Conservation (phyloP, 345 rosid genomes). For the Bretschneidera sinensis region DNA sequence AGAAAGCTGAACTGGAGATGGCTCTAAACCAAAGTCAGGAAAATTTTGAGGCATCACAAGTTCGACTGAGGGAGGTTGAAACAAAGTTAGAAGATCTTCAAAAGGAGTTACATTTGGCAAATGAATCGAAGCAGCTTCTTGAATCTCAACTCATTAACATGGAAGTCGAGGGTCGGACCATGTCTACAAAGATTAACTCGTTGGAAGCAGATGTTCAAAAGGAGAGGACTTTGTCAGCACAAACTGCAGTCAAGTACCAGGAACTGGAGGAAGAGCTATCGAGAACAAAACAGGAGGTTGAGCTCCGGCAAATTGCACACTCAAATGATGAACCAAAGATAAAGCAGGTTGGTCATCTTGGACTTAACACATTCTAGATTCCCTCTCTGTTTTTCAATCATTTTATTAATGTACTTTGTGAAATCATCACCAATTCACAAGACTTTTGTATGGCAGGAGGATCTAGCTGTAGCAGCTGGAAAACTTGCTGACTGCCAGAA, state of each 20-base stretch:
- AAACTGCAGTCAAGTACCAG: slow-evolving; percentile 48
- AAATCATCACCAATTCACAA: background rate
- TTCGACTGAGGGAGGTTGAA: slow-evolving; percentile 47
- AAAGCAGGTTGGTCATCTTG: slow-evolving; percentile 54
- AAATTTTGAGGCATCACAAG: slow-evolving; percentile 33
- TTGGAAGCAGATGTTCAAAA: slow-evolving; percentile 55
- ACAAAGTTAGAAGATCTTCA: slow-evolving; percentile 47
- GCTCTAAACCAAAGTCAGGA: slow-evolving; percentile 44
- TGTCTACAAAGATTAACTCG: slow-evolving; percentile 42
- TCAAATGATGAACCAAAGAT: slow-evolving; percentile 51
- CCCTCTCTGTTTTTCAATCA: background rate
- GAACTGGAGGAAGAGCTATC: slow-evolving; percentile 65
- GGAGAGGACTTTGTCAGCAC: slow-evolving; percentile 46
- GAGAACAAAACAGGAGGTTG: slow-evolving; percentile 41
- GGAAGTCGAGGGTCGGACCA: slow-evolving; percentile 45
- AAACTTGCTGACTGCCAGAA: slow-evolving; percentile 88
- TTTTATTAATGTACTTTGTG: background rate
- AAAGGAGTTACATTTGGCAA: slow-evolving; percentile 34
- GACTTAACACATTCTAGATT: background rate
- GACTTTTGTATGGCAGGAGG: slow-evolving; percentile 52
- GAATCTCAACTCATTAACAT: slow-evolving; percentile 48
- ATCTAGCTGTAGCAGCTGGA: slow-evolving; percentile 70
- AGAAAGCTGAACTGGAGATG: slow-evolving; percentile 54
- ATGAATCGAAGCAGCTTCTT: slow-evolving; percentile 43
- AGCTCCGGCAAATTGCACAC: slow-evolving; percentile 33